Evolutionary conservation across 768 basidiomycete species (phyloP), one percentile per base, ranked within the genome.

Genomic region (Rossbeevera mucosa): DNA sequence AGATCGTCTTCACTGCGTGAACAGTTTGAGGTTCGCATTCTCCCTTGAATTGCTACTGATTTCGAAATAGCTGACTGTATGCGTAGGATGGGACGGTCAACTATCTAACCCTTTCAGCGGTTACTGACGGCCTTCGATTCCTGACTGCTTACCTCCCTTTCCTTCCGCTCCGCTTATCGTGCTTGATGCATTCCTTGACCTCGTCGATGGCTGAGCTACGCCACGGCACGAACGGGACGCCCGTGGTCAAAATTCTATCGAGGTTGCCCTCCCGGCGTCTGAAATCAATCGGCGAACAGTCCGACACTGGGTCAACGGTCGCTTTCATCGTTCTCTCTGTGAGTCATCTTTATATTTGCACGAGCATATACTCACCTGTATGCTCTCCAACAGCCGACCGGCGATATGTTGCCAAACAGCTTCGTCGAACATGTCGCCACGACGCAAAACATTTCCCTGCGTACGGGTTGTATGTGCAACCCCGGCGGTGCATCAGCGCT

Each of bases 381-480:
- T 49, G 14, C 44, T 29, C 4, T 7, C 0, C 16, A 11, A 36
- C 61, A 90, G 86, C 80, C 86, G 22, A 69, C 72, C 8, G 86
- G 86, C 14, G 77, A 81, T 38, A 79, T 84, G 73, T 70, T 88
- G 5, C 80, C 88, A 0, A 84, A 85, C 55, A 81, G 82, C 3
- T 89, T 89, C 67, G 76, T 91, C 59, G 87, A 88, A 62, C 74
- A 84, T 58, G 76, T 83, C 1, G 87, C 88, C 13, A 76, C 82
- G 16, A 73, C 68, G 48, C 75, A 79, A 56, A 79, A 76, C 47
- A 83, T 92, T 52, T 90, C 88, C 16, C 69, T 92, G 28, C 83
- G 90, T 40, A 88, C 89, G 3, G 90, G 90, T 0, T 93, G 90
- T 66, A 85, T 91, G 81, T 93, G 91, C 64, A 93, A 92, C 57